Evolutionary conservation across 2,329 filamentous ascomycete species (phyloP).

Genomic region (Fusarium foetens): DNA sequence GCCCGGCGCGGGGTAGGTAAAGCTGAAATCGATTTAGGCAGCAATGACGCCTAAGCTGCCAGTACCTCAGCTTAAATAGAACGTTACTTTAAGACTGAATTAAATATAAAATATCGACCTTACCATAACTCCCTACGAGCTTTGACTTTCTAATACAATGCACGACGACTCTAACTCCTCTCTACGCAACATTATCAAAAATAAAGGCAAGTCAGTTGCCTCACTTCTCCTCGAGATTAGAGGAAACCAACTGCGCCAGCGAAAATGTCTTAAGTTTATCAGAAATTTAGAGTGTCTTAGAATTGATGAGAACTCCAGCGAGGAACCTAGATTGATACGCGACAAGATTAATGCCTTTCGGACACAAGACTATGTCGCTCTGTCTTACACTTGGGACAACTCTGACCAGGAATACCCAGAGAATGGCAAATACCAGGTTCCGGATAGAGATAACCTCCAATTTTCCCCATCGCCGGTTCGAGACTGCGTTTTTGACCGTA

Average conservation of each 20-base stretch:
- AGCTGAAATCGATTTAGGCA: too few species aligned
- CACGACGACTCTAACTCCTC: neutral
- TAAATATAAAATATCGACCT: too few species aligned
- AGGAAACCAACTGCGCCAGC: neutral
- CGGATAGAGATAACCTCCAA: neutral
- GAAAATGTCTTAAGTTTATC: neutral
- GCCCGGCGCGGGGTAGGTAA: too few species aligned
- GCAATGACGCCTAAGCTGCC: too few species aligned
- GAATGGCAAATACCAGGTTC: neutral
- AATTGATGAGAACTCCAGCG: neutral
- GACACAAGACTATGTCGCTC: neutral
- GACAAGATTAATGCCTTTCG: neutral
- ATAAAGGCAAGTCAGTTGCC: neutral
- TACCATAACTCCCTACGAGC: neutral
- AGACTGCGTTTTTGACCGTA: slow-evolving; percentile 1
- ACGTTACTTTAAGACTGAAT: too few species aligned
- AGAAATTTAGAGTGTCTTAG: neutral
- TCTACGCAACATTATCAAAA: neutral
- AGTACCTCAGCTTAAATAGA: too few species aligned
- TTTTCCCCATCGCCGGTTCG: neutral
- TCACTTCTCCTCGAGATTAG: neutral
- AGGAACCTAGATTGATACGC: neutral
- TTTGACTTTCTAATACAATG: neutral
- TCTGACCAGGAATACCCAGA: neutral
- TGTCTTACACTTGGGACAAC: neutral